Base-by-base conservation (phyloP, 345 rosid genomes). In the Anacardium occidentale region DNA sequence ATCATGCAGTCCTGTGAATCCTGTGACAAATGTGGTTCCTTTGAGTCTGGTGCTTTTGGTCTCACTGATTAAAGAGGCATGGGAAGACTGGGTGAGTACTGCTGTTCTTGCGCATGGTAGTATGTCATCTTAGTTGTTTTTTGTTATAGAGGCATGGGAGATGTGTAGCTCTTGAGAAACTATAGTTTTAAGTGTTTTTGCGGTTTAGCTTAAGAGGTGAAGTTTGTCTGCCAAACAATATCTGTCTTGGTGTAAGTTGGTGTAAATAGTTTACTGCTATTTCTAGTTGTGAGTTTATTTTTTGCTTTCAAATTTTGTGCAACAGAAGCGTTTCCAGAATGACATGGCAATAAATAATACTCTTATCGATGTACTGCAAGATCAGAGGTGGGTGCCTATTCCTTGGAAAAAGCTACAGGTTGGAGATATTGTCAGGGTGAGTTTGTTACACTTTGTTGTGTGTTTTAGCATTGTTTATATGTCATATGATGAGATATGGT, bases 331-430 rank as follows among this genome's bases (percentile, higher is more conserved):
- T 32, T 87, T 93, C 74, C 99, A 96, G 85, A 96, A 96, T 74
- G 98, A 96, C 80, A 87, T 90, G 97, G 62, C 90, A 51, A 88
- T 96, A 79, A 96, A 96, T 79, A 93, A 87, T 83, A 85, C 79
- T 83, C 83, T 37, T 15, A 81, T 90, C 79, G 99, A 96, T 1
- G 88, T 96, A 69, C 81, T 96, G 83, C 95, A 86, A 86, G 90
- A 86, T 82, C 91, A 88, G 76, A 86, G 71, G 75, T 96, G 99
- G 99, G 85, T 72, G 78, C 61, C 81, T 78, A 76, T 89, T 58
- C 85, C 97, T 6, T 96, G 98, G 99, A 90, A 90, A 84, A 93
- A 81, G 89, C 78, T 96, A 82, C 99, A 93, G 83, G 99, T 91
- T 78, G 98, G 99, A 84, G 99, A 96, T 70, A 81, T 96, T 82